These are phyloP conservation scores for Puccinia triticina DNA, from an alignment of 1,284 basidiomycete genomes.

Conservation along the genomic window DNA sequence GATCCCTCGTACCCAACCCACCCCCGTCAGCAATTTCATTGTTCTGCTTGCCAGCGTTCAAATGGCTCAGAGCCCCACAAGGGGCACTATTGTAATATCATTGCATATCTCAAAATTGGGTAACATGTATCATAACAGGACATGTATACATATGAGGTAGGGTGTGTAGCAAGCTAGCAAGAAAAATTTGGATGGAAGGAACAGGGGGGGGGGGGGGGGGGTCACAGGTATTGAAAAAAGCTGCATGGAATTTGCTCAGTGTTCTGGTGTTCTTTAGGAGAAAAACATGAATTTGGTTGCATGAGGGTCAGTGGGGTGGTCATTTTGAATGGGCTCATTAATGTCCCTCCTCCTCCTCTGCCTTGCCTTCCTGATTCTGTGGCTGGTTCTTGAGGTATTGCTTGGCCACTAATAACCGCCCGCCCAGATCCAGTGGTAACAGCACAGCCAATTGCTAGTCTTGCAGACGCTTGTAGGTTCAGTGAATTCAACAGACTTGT, in stretches of 20 bases:
- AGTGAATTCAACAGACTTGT: conserved; percentile 13
- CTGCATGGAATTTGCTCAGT: neutral
- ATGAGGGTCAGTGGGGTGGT: neutral
- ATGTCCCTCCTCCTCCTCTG: neutral
- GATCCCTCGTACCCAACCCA: too few relatives aligned
- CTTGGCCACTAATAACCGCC: conserved; percentile 17
- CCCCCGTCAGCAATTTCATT: too few relatives aligned
- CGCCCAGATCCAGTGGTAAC: conserved; percentile 13
- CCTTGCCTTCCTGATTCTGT: neutral
- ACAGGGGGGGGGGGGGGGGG: too few relatives aligned
- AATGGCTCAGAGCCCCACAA: too few relatives aligned
- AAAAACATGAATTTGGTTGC: neutral
- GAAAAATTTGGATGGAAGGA: too few relatives aligned
- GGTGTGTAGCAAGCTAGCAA: too few relatives aligned
- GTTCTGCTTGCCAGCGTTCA: too few relatives aligned
- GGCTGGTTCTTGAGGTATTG: neutral
- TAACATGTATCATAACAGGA: too few relatives aligned
- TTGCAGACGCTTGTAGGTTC: conserved; percentile 6
- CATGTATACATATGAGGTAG: too few relatives aligned
- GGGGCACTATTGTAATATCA: too few relatives aligned
- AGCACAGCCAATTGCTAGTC: conserved; percentile 12
- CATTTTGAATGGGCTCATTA: neutral
- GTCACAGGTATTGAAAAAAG: neutral
- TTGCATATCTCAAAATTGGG: too few relatives aligned
- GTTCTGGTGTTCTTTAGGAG: neutral